phyloP scores from a whole-genome alignment of 1,284 basidiomycete genomes.

The Cutaneotrichosporon dermatis region DNA sequence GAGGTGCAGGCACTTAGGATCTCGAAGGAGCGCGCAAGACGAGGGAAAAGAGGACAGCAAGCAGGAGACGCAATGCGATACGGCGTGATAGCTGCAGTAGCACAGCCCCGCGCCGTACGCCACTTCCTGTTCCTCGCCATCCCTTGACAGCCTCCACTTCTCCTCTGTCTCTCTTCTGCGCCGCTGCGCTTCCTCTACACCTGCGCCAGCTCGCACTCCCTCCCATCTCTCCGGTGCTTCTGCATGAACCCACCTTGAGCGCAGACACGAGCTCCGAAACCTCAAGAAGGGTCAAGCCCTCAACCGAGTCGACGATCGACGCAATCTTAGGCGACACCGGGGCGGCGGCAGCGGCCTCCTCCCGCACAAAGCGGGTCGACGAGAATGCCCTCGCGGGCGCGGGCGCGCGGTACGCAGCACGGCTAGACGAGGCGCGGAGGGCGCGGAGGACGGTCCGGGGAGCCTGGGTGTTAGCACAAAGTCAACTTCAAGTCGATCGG shows the following conservation, averaged over 20 bases:
- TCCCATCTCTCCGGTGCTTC: no score
- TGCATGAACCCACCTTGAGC: slow-evolving; percentile 66
- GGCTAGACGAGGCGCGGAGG: slow-evolving; percentile 24
- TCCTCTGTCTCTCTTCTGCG: background rate
- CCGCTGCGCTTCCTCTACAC: no score
- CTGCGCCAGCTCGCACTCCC: no score
- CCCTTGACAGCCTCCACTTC: no score
- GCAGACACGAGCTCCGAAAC: slow-evolving; percentile 91
- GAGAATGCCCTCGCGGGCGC: slow-evolving; percentile 25
- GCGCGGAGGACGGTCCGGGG: slow-evolving; percentile 24
- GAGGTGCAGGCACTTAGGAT: no score
- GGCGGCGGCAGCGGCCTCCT: slow-evolving; percentile 27
- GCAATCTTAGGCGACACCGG: slow-evolving; percentile 59
- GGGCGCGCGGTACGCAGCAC: slow-evolving; percentile 13
- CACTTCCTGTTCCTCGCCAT: no score
- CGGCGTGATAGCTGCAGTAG: no score
- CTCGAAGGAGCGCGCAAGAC: no score
- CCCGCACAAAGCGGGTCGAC: slow-evolving; percentile 23
- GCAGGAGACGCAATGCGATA: no score
- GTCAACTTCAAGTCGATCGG: no score
- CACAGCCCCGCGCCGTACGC: no score
- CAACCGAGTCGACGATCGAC: slow-evolving; percentile 90
- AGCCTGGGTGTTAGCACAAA: slow-evolving; percentile 14
- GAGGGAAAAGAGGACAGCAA: no score
- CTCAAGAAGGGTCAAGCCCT: slow-evolving; percentile 82